Evolutionary conservation across 2,329 filamentous ascomycete genomes (phyloP).

Genomic region (Cyphellophora attinorum): DNA sequence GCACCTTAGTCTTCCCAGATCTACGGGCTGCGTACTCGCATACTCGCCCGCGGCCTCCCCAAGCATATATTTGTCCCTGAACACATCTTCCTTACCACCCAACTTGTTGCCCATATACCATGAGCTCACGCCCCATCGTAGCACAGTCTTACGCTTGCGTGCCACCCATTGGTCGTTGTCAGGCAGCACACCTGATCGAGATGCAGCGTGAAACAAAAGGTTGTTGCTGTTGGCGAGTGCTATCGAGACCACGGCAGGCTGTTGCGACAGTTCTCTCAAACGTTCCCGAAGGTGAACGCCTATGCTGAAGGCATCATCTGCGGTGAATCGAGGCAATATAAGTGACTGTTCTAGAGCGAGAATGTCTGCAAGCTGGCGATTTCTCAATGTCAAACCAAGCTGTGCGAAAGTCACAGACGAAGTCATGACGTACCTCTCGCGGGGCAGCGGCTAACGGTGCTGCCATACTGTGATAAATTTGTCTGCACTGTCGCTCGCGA

Average conservation of each 20-base stretch:
- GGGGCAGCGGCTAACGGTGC: too few relatives aligned
- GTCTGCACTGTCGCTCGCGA: too few relatives aligned
- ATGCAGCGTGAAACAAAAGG: conserved; percentile 60
- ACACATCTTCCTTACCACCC: conserved; percentile 51
- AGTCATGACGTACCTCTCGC: too few relatives aligned
- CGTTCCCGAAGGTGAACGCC: conserved; percentile 28
- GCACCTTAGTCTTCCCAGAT: too few relatives aligned
- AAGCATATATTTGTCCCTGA: conserved; percentile 57
- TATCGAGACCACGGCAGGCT: conserved; percentile 32
- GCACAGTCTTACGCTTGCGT: conserved; percentile 62
- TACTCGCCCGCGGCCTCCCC: conserved; percentile 48
- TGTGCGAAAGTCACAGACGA: too few relatives aligned
- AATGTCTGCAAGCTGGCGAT: conserved; percentile 12
- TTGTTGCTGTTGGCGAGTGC: conserved; percentile 35
- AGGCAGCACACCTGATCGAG: conserved; percentile 56
- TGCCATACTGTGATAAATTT: too few relatives aligned
- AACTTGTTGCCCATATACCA: conserved; percentile 66
- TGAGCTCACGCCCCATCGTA: conserved; percentile 60
- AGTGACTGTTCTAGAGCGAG: conserved; percentile 12
- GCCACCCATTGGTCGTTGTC: conserved; percentile 65
- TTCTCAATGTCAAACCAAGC: too few relatives aligned
- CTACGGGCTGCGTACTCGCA: conserved; percentile 43
- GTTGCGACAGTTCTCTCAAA: conserved; percentile 24
- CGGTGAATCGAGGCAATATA: conserved; percentile 28
- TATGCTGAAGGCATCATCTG: conserved; percentile 28